phyloP scores from a whole-genome alignment of 441 rosid species.

The Capsella rubella region DNA sequence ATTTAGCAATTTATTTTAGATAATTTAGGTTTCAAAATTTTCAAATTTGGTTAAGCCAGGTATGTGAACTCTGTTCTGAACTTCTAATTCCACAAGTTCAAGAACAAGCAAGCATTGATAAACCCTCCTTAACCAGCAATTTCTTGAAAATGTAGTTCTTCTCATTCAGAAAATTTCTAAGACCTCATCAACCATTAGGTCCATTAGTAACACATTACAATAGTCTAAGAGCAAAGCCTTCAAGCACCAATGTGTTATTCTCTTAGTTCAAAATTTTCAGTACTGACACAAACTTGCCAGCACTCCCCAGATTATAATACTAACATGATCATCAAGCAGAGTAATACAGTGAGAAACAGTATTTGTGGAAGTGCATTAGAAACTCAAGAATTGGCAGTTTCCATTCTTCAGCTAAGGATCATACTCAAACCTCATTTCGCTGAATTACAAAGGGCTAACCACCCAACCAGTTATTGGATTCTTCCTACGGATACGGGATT shows the following conservation, averaged over 20 bases:
- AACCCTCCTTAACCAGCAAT: background rate
- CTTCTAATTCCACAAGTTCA: background rate
- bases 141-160: background rate
- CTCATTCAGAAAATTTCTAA: background rate
- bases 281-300: background rate
- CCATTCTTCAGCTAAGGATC: slow-evolving; percentile 1
- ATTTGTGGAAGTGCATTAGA: background rate
- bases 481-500: slow-evolving; percentile 71
- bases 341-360: background rate
- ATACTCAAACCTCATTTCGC: too few relatives aligned
- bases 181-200: background rate
- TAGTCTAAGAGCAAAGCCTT: slow-evolving; percentile 1
- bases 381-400: slow-evolving; percentile 32
- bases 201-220: background rate
- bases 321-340: slow-evolving; percentile 14
- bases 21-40: too few relatives aligned
- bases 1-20: background rate
- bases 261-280: background rate
- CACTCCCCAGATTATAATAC: background rate
- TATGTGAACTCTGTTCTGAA: background rate
- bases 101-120: background rate
- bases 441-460: slow-evolving; percentile 61
- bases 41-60: too few relatives aligned
- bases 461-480: slow-evolving; percentile 95
- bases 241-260: background rate